Base-by-base conservation (phyloP, 2,329 filamentous ascomycete genomes). In the Hypoxylon sp. region DNA sequence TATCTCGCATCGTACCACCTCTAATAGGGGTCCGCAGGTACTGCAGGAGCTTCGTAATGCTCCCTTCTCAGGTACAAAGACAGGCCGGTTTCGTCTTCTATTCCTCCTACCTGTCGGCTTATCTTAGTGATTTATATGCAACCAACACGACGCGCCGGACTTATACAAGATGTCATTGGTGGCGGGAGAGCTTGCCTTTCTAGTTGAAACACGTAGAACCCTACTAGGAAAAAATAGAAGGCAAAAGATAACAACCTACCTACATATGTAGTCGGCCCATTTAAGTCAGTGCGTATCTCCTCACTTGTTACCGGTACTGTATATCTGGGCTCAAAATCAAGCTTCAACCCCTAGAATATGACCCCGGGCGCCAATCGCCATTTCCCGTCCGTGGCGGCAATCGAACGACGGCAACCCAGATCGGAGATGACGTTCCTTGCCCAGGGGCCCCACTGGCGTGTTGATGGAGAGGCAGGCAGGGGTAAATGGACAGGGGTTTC, bases 1-100 rank as follows among this genome's bases (percentile, higher is more conserved):
- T 64, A 68, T 70, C 67, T 72, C 46, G 65, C 66, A 65, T 70
- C 52, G 67, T 67, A 44, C 22, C 24, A 65, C 68, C 45, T 16
- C 24, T n/a, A 18, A 26, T 64, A 55, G 58, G 24, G 33, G 24
- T 26, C 3, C 24, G 3, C 6, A 26, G 24, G 53, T 63, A 52
- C n/a, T n/a, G n/a, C n/a, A n/a, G n/a, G n/a, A n/a, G 44, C 53
- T 52, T 49, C 26, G 26, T 51, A 26, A 30, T 56, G 45, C 36
- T 22, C 16, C 44, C 24, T 46, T 38, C 18, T 33, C 20, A 26
- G 32, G 42, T 26, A 49, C 58, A 42, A 40, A 24, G 20, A 16
- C 32, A 18, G 26, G 11, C 28, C 24, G 36, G 24, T 40, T 53
- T 53, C 38, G 36, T 53, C 51, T 44, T 28, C 32, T 53, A 40